Evolutionary conservation across 1,284 basidiomycete species (phyloP).

Genomic region (Coniferiporia weirii): DNA sequence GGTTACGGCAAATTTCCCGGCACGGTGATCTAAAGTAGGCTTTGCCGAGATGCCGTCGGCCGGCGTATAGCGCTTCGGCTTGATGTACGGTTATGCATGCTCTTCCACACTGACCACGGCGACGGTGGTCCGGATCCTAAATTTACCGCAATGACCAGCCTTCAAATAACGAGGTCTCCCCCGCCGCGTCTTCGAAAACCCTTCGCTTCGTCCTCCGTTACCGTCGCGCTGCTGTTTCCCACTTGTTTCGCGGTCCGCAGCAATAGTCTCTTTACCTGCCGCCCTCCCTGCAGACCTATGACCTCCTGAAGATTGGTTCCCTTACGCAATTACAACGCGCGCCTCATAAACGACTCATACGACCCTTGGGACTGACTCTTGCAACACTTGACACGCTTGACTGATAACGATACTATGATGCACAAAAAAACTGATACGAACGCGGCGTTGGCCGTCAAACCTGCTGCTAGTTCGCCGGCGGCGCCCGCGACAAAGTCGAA

Average conservation of each 20-base stretch:
- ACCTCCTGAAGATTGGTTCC: not conserved
- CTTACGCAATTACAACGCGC: not conserved
- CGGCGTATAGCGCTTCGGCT: not conserved
- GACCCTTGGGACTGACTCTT: not conserved
- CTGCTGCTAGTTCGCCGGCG: not conserved
- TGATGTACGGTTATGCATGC: not conserved
- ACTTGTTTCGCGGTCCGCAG: not conserved
- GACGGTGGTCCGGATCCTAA: not conserved
- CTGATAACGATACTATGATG: too few relatives aligned
- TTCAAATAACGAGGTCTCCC: not conserved
- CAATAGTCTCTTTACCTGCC: not conserved
- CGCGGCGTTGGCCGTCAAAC: not conserved
- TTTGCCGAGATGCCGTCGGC: not conserved
- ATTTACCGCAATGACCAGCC: not conserved
- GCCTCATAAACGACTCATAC: not conserved
- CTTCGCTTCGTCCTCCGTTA: not conserved
- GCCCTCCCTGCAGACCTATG: not conserved
- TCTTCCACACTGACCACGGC: not conserved
- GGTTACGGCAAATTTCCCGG: too few relatives aligned
- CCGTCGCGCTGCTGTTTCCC: not conserved
- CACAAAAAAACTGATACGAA: not conserved
- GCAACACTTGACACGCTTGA: too few relatives aligned
- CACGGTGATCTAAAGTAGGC: too few relatives aligned
- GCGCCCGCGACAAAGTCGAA: slow-evolving; percentile 22
- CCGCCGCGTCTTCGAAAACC: not conserved